Evolutionary conservation across 2,329 filamentous ascomycete species (phyloP), one percentile per base, ranked within the genome.

Genomic region (Tothia fuscella): DNA sequence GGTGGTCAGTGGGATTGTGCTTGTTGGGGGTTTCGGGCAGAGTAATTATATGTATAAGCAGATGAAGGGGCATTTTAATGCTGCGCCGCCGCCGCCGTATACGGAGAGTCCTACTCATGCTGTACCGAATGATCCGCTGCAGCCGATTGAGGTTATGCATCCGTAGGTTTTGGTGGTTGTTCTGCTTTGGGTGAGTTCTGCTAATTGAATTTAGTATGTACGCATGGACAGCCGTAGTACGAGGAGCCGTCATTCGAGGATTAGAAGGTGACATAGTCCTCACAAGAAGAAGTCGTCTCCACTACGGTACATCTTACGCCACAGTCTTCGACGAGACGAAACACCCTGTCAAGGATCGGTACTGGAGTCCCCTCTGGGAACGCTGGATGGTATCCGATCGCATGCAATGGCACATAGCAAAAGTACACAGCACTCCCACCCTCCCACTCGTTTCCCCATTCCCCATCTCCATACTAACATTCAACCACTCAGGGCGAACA

Each of bases 381-480:
- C 63, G 81, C 37, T 87, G 80, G 81, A 87, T 86, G 81, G 82
- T 88, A 5, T 78, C 73, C 34, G 80, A 88, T 57, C 71, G 82
- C 36, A 87, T 89, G 81, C 80, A 86, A 60, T 88, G 83, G 83
- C 82, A 87, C 58, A 84, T 87, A 55, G 74, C 77, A 47, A 86
- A 85, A 71, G 80, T 78, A 52, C 50, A 67, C 60, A 30, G n/a
- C n/a, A 2, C 42, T 16, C 34, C 24, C 5, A 13, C 9, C 10
- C 13, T 29, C 10, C 14, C 10, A 29, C 26, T 6, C 10, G 14
- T 26, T 29, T 5, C 22, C 14, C 12, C 36, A 28, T 42, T 29
- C 19, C 26, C 22, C 29, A 16, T 46, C 33, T 28, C 39, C 7
- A 38, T 39, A 38, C 22, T 41, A 49, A 20, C 13, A 22, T 28